Conservation (phyloP, 177 flowering plant genomes). For the Vitis hybrid region DNA sequence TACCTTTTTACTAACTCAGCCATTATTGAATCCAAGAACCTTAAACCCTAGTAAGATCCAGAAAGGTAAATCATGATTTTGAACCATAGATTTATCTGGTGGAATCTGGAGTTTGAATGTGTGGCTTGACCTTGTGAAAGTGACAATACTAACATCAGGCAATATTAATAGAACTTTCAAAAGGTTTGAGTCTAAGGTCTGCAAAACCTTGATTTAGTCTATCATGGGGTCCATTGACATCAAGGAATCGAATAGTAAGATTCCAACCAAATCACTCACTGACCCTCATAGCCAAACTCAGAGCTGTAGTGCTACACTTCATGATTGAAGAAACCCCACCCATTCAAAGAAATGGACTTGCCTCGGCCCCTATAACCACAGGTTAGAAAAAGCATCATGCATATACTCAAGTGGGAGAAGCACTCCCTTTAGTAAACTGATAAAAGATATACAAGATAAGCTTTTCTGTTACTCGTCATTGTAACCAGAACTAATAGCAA, state of each 20-base stretch:
- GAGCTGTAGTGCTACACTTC: neutral
- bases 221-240: neutral
- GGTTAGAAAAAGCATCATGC: neutral
- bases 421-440: neutral
- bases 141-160: too few relatives aligned
- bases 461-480: neutral
- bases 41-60: too few relatives aligned
- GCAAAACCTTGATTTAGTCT: neutral
- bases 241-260: neutral
- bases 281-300: neutral
- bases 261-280: slow-evolving; percentile 2
- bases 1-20: too few relatives aligned
- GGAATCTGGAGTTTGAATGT: too few relatives aligned
- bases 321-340: slow-evolving; percentile 4
- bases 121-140: too few relatives aligned
- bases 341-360: neutral
- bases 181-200: neutral
- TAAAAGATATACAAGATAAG: neutral
- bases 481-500: neutral
- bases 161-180: neutral
- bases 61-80: too few relatives aligned
- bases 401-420: neutral
- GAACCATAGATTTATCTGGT: too few relatives aligned
- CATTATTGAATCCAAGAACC: too few relatives aligned
- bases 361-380: neutral